Percentiles rank a stretch among this genome's conserved stretches.
Conservation (phyloP, 805 yeast species). For the Cephaloascus albidus region DNA sequence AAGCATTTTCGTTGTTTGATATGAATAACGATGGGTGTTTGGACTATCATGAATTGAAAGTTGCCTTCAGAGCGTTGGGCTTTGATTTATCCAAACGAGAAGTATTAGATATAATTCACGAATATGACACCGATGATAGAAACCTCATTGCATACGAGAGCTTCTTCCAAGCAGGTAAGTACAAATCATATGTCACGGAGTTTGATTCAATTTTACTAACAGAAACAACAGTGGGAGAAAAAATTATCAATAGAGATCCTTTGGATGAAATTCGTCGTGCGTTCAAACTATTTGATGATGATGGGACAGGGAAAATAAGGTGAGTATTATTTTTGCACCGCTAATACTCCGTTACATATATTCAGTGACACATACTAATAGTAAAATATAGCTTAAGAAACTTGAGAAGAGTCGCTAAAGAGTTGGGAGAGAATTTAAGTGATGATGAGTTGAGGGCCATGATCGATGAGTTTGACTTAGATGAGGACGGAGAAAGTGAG, state of each 20-base stretch:
- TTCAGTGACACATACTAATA: too few species aligned
- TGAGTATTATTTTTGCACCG: slow-evolving; percentile 1
- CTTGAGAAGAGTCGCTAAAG: slow-evolving; percentile 82
- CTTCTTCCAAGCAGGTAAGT: slow-evolving; percentile 64
- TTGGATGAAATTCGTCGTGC: slow-evolving; percentile 87
- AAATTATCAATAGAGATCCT: slow-evolving; percentile 84
- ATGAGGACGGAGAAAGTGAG: slow-evolving; percentile 85
- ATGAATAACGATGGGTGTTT: slow-evolving; percentile 84
- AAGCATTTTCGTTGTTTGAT: slow-evolving; percentile 87
- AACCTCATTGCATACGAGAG: slow-evolving; percentile 71
- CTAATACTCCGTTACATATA: not conserved
- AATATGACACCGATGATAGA: slow-evolving; percentile 71
- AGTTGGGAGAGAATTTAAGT: slow-evolving; percentile 81
- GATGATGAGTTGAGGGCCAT: slow-evolving; percentile 93
- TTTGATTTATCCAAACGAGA: slow-evolving; percentile 74
- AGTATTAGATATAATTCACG: slow-evolving; percentile 67
- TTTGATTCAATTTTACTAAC: slow-evolving; percentile 12
- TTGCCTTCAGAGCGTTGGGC: slow-evolving; percentile 89
- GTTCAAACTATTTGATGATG: slow-evolving; percentile 82
- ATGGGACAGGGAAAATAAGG: slow-evolving; percentile 73
- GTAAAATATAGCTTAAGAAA: slow-evolving; percentile 57
- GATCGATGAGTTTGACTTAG: slow-evolving; percentile 96
- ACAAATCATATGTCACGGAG: not conserved
- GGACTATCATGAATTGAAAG: slow-evolving; percentile 90
- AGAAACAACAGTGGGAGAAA: slow-evolving; percentile 56